Evolutionary conservation across 176 grass and related monocot genomes (phyloP).

Genomic region (Oryza rufipogon): DNA sequence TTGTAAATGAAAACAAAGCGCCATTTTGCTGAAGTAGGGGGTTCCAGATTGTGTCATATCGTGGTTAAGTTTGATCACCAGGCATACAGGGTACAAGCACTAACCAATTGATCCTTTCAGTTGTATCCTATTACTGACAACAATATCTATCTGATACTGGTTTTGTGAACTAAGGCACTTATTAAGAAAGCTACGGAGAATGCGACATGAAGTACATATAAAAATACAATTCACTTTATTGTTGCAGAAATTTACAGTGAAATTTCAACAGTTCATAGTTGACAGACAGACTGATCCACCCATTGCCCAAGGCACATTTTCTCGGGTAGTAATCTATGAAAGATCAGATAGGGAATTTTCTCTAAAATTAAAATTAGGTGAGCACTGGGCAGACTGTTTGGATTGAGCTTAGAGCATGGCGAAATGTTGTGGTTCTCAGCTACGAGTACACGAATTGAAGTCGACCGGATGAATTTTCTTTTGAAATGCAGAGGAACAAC

Average conservation of each 20-base stretch:
- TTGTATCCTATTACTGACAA: background rate
- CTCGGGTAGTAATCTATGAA: background rate
- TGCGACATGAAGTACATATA: background rate
- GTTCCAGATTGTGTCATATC: background rate
- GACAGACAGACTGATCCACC: background rate
- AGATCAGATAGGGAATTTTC: background rate
- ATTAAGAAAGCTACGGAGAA: background rate
- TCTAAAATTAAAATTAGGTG: background rate
- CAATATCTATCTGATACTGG: background rate
- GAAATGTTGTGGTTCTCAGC: background rate
- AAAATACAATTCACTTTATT: background rate
- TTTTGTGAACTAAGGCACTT: background rate
- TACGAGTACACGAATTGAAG: background rate
- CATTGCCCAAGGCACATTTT: background rate
- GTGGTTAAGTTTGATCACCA: background rate
- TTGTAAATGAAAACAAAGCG: background rate
- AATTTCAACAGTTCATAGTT: background rate
- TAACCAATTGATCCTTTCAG: background rate
- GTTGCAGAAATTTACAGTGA: background rate
- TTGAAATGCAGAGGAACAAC: background rate
- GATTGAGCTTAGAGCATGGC: background rate
- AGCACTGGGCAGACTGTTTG: background rate
- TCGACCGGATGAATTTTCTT: background rate
- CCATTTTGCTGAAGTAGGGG: background rate
- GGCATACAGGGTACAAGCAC: background rate